Evolutionary conservation across 2,329 filamentous ascomycete genomes (phyloP), one percentile per base, ranked within the genome.

Genomic region (Colletotrichum cuscutae): DNA sequence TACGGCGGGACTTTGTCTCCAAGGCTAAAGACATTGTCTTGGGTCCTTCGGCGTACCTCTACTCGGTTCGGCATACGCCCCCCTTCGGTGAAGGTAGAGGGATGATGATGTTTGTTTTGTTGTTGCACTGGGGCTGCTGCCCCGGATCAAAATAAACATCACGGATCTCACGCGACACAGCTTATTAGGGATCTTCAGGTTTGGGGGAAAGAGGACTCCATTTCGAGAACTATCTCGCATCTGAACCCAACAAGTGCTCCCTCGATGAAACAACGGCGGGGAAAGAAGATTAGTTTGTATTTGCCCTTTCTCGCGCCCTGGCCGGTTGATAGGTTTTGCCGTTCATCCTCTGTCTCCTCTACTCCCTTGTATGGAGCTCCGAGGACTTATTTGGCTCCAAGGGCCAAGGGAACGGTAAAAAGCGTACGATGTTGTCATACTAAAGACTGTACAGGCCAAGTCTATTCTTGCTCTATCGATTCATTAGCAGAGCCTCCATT

Each of bases 401-500:
- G 37, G 15, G 15, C 19, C 13, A 57, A 70, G 32, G 65, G 46
- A 57, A 57, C 26, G 59, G 60, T 26, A 9, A 19, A 42, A 57
- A 46, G 35, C 46, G 42, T 49, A 56, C 42, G 19, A 53, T 35
- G 58, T 62, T 46, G 9, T 46, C 30, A 65, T 49, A 58, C 35
- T 52, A 60, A 12, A 54, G 46, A 37, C 60, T 56, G 57, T 64
- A 53, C 42, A 52, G 35, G 30, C 37, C 22, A 72, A 53, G 60
- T 73, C 60, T 73, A 73, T 61, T 71, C 24, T 46, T 19, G 32
- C n/a, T 73, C 67, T 73, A 73, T 73, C 13, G 66, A 68, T 71
- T 61, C 28, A 71, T 60, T 71, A 65, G 56, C 60, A 71, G 71
- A 73, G 60, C 56, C 66, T 73, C 71, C 71, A 70, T 73, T 73